Percentiles rank a stretch among this genome's conserved stretches.
Evolutionary conservation across 345 rosid species (phyloP).

Genomic region (Camelina sativa): DNA sequence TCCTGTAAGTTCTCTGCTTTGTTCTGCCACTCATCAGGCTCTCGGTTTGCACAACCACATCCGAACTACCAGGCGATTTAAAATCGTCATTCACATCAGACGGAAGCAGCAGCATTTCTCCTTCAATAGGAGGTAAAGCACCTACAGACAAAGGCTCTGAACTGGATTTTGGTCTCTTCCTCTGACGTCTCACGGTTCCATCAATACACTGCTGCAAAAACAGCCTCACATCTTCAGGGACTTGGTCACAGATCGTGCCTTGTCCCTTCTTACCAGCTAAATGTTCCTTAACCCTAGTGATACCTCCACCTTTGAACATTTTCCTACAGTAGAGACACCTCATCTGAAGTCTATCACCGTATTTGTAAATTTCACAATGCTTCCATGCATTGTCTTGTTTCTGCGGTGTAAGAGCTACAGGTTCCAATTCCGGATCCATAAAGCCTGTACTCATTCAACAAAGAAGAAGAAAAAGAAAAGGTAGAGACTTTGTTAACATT

Average conservation of each 20-base stretch:
- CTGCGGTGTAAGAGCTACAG: slow-evolving; percentile 65
- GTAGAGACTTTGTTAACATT: slow-evolving; percentile 12
- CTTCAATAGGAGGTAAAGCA: slow-evolving; percentile 49
- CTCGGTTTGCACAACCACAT: slow-evolving; percentile 38
- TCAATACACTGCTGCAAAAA: slow-evolving; percentile 70
- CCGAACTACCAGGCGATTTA: slow-evolving; percentile 16
- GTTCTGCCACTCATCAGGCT: slow-evolving; percentile 18
- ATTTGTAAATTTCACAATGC: slow-evolving; percentile 77
- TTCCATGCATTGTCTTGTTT: slow-evolving; percentile 94
- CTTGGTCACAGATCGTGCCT: slow-evolving; percentile 71
- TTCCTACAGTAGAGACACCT: slow-evolving; percentile 77
- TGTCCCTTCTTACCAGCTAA: slow-evolving; percentile 89
- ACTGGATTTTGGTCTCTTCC: slow-evolving; percentile 64
- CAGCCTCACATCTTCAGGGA: slow-evolving; percentile 64
- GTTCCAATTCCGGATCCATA: slow-evolving; percentile 53
- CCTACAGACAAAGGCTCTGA: slow-evolving; percentile 51
- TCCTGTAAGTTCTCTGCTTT: slow-evolving; percentile 43
- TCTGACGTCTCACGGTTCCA: slow-evolving; percentile 67
- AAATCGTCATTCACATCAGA: slow-evolving; percentile 48
- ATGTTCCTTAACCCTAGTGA: slow-evolving; percentile 92
- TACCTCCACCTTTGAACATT: slow-evolving; percentile 91
- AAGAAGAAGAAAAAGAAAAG: not conserved
- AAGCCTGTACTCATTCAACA: not conserved
- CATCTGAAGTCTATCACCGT: slow-evolving; percentile 75
- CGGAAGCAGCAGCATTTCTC: slow-evolving; percentile 40